These are phyloP conservation scores for Daedalea quercina DNA, from an alignment of 768 basidiomycete species.

Conservation along the genomic window DNA sequence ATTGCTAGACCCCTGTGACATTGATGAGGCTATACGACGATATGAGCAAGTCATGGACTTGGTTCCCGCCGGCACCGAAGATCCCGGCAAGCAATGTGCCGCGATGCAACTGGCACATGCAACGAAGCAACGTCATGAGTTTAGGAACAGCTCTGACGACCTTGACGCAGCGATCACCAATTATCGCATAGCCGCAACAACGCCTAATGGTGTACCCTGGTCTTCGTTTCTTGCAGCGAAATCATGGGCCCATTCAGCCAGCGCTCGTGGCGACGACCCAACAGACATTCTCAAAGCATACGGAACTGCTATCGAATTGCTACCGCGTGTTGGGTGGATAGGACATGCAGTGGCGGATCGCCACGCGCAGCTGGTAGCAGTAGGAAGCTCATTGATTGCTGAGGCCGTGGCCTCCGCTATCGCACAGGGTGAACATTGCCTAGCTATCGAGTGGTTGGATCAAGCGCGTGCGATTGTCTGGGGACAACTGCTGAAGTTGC, in stretches of 20 bases:
- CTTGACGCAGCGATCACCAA: not conserved
- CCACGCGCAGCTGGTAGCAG: not conserved
- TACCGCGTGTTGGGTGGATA: not conserved
- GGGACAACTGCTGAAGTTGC: slow-evolving; percentile 14
- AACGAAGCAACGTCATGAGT: not conserved
- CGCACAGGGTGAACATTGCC: not conserved
- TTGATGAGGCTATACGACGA: not conserved
- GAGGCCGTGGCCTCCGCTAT: not conserved
- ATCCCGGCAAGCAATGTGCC: not conserved
- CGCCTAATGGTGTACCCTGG: not conserved
- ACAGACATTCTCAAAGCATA: not conserved
- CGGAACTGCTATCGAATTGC: not conserved
- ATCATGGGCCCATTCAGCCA: not conserved
- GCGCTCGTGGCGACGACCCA: not conserved
- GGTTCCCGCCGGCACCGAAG: not conserved
- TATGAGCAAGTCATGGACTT: not conserved
- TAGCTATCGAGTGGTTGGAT: slow-evolving; percentile 22
- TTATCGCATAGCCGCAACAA: not conserved
- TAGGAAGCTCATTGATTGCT: not conserved
- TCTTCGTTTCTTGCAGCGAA: not conserved
- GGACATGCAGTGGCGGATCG: not conserved
- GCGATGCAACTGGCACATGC: not conserved
- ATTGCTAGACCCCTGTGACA: not conserved
- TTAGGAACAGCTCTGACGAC: not conserved
- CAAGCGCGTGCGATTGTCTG: slow-evolving; percentile 19